Conservation (phyloP, 2,329 filamentous ascomycete species). For the Aspergillus thermomutatus region DNA sequence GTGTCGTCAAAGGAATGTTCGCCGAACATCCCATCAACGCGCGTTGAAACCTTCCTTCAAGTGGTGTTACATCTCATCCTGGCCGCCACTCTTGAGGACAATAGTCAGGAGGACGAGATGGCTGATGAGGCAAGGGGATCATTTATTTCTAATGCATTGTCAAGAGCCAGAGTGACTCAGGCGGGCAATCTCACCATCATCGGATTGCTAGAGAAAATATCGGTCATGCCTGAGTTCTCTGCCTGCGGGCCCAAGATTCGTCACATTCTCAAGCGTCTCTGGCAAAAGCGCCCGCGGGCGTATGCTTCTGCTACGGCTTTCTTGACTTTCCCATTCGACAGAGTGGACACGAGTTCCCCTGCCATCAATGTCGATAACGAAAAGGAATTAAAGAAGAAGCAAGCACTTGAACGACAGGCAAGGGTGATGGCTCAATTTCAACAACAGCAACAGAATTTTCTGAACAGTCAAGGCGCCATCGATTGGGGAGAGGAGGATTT, state of each 20-base stretch:
- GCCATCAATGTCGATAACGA: conserved; percentile 58
- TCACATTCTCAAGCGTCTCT: conserved; percentile 78
- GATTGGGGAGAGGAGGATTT: conserved; percentile 86
- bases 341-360: conserved; percentile 79
- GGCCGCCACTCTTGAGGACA: conserved; percentile 81
- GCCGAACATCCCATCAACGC: conserved; percentile 72
- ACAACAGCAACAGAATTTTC: conserved; percentile 91
- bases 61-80: conserved; percentile 84
- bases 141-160: conserved; percentile 70
- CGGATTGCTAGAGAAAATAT: conserved; percentile 51
- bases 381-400: conserved; percentile 80
- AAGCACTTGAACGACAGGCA: conserved; percentile 83
- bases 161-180: conserved; percentile 52
- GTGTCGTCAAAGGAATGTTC: conserved; percentile 66
- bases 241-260: conserved; percentile 80
- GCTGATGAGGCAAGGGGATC: conserved; percentile 53
- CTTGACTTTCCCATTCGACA: conserved; percentile 65
- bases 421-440: conserved; percentile 98
- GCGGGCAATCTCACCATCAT: conserved; percentile 48
- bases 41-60: conserved; percentile 87
- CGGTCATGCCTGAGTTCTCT: conserved; percentile 70
- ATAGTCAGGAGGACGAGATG: conserved; percentile 54
- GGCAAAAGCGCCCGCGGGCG: conserved; percentile 71
- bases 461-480: conserved; percentile 81
- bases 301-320: conserved; percentile 66